Evolutionary conservation across 139 green algal species (phyloP).

Genomic region (Chlorella sp.): DNA sequence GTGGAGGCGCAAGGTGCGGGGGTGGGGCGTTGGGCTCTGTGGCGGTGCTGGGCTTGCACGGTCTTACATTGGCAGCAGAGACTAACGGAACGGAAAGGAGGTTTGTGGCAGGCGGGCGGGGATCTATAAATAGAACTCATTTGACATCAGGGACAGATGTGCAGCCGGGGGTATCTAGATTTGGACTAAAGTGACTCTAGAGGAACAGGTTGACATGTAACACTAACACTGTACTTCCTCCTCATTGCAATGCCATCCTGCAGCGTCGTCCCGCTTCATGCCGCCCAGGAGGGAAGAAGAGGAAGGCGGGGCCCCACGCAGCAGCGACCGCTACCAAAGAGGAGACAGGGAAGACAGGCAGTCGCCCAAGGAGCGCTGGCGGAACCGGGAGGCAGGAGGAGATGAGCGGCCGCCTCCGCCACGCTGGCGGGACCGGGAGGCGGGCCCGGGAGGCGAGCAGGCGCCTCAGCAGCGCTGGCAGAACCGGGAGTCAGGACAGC

Average conservation of each 20-base stretch:
- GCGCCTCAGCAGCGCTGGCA: background rate
- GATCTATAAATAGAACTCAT: background rate
- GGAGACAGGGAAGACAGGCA: background rate
- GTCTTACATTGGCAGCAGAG: background rate
- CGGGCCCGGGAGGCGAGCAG: background rate
- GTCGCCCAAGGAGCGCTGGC: background rate
- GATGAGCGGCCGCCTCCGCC: background rate
- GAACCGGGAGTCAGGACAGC: background rate
- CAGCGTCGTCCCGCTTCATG: constrained; percentile 4
- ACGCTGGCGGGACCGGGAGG: background rate
- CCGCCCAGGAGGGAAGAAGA: background rate
- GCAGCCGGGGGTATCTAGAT: background rate
- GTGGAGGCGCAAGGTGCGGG: background rate
- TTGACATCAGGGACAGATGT: background rate
- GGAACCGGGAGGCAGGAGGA: background rate
- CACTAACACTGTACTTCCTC: background rate
- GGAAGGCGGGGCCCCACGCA: background rate
- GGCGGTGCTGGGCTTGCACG: background rate
- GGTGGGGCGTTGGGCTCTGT: background rate
- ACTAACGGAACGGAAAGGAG: background rate
- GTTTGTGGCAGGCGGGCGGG: background rate
- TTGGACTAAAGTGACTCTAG: background rate
- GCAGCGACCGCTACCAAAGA: no score
- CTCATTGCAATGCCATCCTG: background rate
- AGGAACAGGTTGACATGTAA: background rate